A percentile compares a stretch with the other conserved stretches of the same genome.
Conservation (phyloP, 2,329 filamentous ascomycete genomes). For the Alternaria atra region DNA sequence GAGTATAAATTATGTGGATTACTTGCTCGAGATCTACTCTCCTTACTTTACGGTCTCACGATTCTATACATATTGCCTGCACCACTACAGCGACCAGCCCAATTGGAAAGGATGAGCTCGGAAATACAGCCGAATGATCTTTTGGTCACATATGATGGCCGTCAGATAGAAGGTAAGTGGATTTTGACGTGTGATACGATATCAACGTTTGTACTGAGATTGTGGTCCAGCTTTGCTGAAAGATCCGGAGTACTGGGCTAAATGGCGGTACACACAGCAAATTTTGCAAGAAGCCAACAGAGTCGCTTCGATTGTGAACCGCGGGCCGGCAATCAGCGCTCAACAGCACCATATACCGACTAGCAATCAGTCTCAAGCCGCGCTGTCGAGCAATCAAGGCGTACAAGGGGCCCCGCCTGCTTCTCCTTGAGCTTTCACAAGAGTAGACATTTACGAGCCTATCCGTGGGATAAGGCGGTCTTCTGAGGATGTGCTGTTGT, state of each 20-base stretch:
- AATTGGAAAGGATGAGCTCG: not conserved
- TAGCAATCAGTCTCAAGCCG: not conserved
- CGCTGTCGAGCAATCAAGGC: not conserved
- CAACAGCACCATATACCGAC: not conserved
- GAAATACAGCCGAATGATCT: not conserved
- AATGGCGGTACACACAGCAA: not conserved
- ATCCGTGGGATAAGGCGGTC: not conserved
- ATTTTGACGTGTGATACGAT: not conserved
- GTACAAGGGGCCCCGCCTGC: not conserved
- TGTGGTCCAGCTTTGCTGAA: not conserved
- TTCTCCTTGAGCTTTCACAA: not conserved
- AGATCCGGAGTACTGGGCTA: not conserved
- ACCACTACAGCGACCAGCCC: not conserved
- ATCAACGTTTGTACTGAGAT: not conserved
- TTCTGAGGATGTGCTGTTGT: not conserved
- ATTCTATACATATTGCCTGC: not conserved
- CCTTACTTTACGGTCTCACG: not conserved
- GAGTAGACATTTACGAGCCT: not conserved
- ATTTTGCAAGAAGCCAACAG: not conserved
- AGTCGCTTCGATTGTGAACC: not conserved
- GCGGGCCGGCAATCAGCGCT: not conserved
- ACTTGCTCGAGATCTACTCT: not conserved
- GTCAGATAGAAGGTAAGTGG: not conserved
- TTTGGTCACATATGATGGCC: not conserved
- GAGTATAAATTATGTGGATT: not conserved